Evolutionary conservation across 805 yeast species (phyloP), one percentile per base, ranked within the genome.

Genomic region (Yarrowia bubula): DNA sequence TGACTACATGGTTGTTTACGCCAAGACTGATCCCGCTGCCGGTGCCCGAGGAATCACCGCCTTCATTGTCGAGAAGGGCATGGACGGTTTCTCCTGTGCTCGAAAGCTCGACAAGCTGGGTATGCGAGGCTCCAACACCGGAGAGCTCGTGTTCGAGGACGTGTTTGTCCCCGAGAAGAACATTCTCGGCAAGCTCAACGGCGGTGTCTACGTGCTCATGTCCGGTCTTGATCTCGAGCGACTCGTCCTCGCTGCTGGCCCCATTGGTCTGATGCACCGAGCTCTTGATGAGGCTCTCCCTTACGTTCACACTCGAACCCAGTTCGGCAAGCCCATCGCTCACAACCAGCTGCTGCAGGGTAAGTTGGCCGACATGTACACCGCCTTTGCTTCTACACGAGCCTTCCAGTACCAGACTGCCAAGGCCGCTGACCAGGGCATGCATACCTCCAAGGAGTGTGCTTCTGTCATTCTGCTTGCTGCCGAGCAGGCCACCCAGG

Each of bases 81-180:
- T 70, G 70, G 48, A 53, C 38, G 75, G 75, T 10, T 73, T 73
- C 66, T 66, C 70, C 14, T 71, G 73, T 57, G 66, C 74, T 13
- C 66, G 74, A 47, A 73, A 73, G 67, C 73, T 73, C 41, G 75
- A 73, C 69, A 73, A 73, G 69, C 67, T 73, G n/a, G 75, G 75
- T 5, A 73, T 73, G 75, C 65, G 75, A 38, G 75, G 75, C 46
- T 73, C 75, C 62, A 72, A 73, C 65, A 73, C 75, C 22, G 75
- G 75, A 1, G 75, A 73, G 65, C 68, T 73, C 5, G 73, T 73
- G 33, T 73, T 73, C 66, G 75, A 73, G 33, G 67, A 73, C 67
- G 74, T 73, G 3, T 73, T 70, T 53, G 73, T 73, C 11, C 75
- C 75, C 38, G 70, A 70, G 50, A 73, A 68, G 57, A 73, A 73